Conservation (phyloP, 2,329 filamentous ascomycete species). For the Pyrenochaeta sp. region DNA sequence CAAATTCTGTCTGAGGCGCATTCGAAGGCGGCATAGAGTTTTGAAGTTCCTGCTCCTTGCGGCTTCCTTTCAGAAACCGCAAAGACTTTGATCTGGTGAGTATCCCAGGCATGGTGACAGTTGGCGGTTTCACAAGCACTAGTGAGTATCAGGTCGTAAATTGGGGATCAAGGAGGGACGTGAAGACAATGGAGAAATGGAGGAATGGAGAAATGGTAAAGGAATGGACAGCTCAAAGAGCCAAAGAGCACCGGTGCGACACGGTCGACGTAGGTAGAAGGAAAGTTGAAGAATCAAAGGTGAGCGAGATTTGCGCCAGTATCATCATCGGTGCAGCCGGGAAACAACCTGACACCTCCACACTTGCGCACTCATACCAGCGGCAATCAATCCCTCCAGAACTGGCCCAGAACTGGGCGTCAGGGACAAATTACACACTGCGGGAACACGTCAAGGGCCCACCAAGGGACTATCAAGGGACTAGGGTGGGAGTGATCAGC, state of each 20-base stretch:
- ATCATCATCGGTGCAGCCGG: constrained; percentile 26
- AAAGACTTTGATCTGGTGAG: constrained; percentile 48
- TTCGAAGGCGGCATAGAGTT: constrained; percentile 32
- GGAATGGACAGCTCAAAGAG: constrained; percentile 52
- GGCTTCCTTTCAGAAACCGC: constrained; percentile 42
- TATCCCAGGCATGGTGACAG: constrained; percentile 41
- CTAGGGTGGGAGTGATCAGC: constrained; percentile 19
- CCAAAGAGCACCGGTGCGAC: constrained; percentile 35
- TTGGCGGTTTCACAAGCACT: constrained; percentile 44
- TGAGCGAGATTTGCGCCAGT: constrained; percentile 29
- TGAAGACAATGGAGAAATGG: constrained; percentile 21
- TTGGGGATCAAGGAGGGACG: constrained; percentile 28
- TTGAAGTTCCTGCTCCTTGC: constrained; percentile 39
- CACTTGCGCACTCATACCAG: constrained; percentile 34
- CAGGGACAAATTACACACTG: constrained; percentile 45
- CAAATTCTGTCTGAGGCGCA: constrained; percentile 32
- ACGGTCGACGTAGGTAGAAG: constrained; percentile 22
- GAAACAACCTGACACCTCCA: constrained; percentile 35
- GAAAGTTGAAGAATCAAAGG: constrained; percentile 23
- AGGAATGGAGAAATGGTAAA: too few species aligned
- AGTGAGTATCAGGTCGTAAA: constrained; percentile 41
- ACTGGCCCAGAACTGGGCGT: constrained; percentile 36
- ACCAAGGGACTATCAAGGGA: constrained; percentile 25
- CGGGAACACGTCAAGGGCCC: constrained; percentile 28
- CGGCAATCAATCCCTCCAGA: constrained; percentile 36